phyloP scores from a whole-genome alignment of 2,329 filamentous ascomycete genomes.

The Fusarium illudens region DNA sequence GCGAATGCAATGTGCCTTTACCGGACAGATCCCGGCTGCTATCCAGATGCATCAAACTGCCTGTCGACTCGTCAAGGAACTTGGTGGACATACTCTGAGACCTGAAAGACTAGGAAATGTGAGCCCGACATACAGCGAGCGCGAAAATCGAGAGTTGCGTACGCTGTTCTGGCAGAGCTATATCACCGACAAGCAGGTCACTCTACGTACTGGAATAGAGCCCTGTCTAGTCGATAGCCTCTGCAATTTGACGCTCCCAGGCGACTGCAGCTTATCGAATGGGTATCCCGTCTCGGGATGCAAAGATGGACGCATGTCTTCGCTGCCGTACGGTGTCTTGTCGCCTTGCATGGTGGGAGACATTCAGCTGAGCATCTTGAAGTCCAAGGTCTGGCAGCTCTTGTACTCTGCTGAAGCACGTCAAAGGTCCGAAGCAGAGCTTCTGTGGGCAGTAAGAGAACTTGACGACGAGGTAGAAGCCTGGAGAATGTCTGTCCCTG shows the following conservation, averaged over 20 bases:
- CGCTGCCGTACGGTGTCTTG: not conserved
- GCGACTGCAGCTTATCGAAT: not conserved
- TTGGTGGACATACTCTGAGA: not conserved
- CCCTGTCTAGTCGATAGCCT: not conserved
- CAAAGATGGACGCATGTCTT: not conserved
- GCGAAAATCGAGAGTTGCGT: not conserved
- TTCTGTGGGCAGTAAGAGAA: not conserved
- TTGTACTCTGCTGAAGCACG: not conserved
- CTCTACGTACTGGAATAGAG: not conserved
- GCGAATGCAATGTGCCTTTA: not conserved
- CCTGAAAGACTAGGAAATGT: no score
- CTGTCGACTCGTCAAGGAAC: not conserved
- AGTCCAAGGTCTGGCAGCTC: not conserved
- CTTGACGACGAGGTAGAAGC: not conserved
- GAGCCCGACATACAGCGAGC: not conserved
- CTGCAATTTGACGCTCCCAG: not conserved
- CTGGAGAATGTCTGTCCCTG: not conserved
- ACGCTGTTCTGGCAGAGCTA: not conserved
- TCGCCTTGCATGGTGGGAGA: not conserved
- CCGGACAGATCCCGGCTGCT: not conserved
- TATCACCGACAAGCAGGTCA: not conserved
- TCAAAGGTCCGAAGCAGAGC: not conserved
- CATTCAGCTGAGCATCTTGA: not conserved
- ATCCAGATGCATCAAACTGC: not conserved
- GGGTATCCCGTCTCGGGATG: no score